Conservation (phyloP, 1,139 yeast genomes). For the Kodamaea sp. region DNA sequence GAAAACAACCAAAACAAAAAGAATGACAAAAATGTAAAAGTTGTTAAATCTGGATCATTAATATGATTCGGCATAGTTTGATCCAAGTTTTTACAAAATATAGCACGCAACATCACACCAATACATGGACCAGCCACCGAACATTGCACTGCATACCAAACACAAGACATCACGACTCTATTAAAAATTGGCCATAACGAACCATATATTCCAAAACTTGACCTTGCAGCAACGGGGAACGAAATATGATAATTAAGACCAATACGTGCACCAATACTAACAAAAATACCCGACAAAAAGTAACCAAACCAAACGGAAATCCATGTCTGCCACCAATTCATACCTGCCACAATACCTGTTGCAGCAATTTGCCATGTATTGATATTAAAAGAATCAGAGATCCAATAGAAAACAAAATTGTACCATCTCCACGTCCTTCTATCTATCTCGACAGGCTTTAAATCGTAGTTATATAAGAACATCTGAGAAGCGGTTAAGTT, state of each 20-base stretch:
- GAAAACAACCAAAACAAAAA: constrained; percentile 76
- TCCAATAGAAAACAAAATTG: constrained; percentile 75
- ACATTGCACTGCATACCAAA: constrained; percentile 84
- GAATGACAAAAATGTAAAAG: constrained; percentile 68
- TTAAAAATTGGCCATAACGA: constrained; percentile 77
- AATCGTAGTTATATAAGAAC: constrained; percentile 66
- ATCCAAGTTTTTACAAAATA: constrained; percentile 59
- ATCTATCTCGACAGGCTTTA: constrained; percentile 67
- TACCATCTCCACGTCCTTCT: constrained; percentile 80
- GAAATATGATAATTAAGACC: constrained; percentile 75
- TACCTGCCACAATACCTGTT: constrained; percentile 61
- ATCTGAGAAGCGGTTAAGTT: constrained; percentile 47
- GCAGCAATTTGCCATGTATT: constrained; percentile 92
- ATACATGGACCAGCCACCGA: constrained; percentile 84
- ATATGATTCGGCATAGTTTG: constrained; percentile 49
- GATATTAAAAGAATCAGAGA: constrained; percentile 82
- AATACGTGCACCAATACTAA: constrained; percentile 60
- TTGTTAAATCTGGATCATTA: constrained; percentile 52
- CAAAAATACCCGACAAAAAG: constrained; percentile 56
- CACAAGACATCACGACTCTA: constrained; percentile 76
- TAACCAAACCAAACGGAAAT: constrained; percentile 77
- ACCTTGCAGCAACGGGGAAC: constrained; percentile 71
- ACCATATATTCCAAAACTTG: constrained; percentile 75
- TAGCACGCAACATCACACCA: constrained; percentile 62
- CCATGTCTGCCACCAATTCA: constrained; percentile 92